phyloP scores from a whole-genome alignment of 495 filamentous ascomycete genomes.

The Hypomontagnella monticulosa region DNA sequence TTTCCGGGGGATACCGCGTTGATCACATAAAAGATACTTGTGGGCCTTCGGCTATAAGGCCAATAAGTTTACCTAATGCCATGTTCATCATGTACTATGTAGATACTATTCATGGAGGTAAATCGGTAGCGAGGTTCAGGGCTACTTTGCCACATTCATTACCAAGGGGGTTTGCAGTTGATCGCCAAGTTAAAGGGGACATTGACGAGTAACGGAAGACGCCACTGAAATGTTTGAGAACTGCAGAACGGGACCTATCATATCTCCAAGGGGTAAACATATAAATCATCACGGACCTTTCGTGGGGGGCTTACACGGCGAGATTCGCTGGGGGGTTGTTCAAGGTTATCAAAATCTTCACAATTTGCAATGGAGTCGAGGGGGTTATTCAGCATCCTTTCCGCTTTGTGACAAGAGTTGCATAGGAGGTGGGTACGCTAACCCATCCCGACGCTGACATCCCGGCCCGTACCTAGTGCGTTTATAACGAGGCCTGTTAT shows the following conservation, averaged over 20 bases:
- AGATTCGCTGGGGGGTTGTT: conserved; percentile 1
- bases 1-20: background rate
- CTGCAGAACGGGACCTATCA: background rate
- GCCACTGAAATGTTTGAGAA: conserved; percentile 12
- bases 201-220: conserved; percentile 3
- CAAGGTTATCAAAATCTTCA: background rate
- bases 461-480: background rate
- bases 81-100: background rate
- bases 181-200: background rate
- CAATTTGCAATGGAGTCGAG: no score
- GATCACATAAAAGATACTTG: background rate
- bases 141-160: background rate
- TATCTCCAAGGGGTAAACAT: background rate
- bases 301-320: conserved; percentile 1
- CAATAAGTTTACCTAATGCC: background rate
- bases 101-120: no score
- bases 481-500: background rate
- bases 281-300: no score
- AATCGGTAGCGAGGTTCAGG: no score
- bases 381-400: no score
- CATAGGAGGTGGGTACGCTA: conserved; percentile 5
- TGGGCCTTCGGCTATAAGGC: conserved; percentile 4
- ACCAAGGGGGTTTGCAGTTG: background rate
- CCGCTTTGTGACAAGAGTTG: conserved; percentile 12
- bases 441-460: background rate